Evolutionary conservation across 768 basidiomycete genomes (phyloP).

Genomic region (Cystofilobasidium capitatum): DNA sequence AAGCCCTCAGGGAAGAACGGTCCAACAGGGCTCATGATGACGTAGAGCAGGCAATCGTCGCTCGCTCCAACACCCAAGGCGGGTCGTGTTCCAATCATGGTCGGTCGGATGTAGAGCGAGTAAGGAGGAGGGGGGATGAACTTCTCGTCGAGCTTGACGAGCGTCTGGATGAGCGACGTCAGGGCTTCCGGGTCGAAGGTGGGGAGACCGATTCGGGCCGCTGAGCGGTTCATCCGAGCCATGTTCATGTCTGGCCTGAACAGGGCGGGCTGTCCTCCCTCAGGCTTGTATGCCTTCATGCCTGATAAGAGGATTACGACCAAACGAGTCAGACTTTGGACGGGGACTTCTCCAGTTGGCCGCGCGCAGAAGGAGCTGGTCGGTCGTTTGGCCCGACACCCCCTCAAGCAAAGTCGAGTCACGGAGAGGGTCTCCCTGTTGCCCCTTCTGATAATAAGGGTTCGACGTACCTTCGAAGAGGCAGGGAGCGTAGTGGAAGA

Average conservation of each 20-base stretch:
- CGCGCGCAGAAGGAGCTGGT: too few relatives aligned
- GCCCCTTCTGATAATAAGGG: neutral
- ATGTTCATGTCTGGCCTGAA: slow-evolving; percentile 34
- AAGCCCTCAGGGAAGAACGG: slow-evolving; percentile 32
- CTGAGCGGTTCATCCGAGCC: slow-evolving; percentile 30
- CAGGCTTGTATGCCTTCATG: slow-evolving; percentile 32
- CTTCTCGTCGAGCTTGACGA: slow-evolving; percentile 29
- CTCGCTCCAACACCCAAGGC: slow-evolving; percentile 30
- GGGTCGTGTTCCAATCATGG: slow-evolving; percentile 31
- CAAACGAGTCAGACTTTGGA: neutral
- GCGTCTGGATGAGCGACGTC: slow-evolving; percentile 27
- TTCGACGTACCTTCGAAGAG: slow-evolving; percentile 24
- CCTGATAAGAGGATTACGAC: slow-evolving; percentile 4
- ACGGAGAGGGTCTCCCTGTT: neutral
- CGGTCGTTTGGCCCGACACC: neutral
- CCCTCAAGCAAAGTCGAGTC: neutral
- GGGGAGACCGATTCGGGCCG: slow-evolving; percentile 29
- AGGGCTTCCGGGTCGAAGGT: slow-evolving; percentile 29
- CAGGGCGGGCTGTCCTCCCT: slow-evolving; percentile 19
- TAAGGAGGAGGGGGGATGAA: slow-evolving; percentile 31
- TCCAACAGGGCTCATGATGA: slow-evolving; percentile 32
- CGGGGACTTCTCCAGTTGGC: neutral
- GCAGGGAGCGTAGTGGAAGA: slow-evolving; percentile 35
- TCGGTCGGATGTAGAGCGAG: slow-evolving; percentile 27
- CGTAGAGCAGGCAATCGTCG: slow-evolving; percentile 29